Percentiles rank a stretch among this genome's conserved stretches.
These are phyloP conservation scores for Pythium sukuiense DNA, from an alignment of 352 stramenopile species.

Conservation along the genomic window DNA sequence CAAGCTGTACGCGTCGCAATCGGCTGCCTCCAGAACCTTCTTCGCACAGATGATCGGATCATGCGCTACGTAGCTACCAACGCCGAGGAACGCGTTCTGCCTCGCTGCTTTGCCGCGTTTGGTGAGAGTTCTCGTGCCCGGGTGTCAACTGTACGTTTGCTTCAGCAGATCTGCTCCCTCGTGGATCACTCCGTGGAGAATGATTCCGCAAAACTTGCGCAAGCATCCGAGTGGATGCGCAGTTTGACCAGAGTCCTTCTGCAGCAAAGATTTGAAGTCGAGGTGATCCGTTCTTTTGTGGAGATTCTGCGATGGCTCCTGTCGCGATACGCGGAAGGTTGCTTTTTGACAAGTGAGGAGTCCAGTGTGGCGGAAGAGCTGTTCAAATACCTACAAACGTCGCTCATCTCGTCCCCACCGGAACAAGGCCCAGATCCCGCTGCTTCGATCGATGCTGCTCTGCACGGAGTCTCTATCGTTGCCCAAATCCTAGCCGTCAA, in stretches of 20 bases:
- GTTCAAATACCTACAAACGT: not conserved
- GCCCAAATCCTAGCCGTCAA: not conserved
- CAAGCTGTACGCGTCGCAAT: not conserved
- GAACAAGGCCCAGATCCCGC: not conserved
- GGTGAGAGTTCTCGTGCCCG: not conserved
- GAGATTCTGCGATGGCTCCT: slow-evolving; percentile 1
- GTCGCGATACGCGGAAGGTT: not conserved
- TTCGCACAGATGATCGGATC: not conserved
- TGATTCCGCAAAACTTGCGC: not conserved
- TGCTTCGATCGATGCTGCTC: not conserved
- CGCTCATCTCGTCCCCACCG: not conserved
- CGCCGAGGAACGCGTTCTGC: not conserved
- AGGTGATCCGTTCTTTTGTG: slow-evolving; percentile 3
- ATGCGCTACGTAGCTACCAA: not conserved
- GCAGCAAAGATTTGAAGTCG: not conserved
- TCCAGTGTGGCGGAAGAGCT: not conserved
- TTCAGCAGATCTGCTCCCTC: not conserved
- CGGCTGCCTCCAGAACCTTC: not conserved
- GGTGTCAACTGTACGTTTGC: not conserved
- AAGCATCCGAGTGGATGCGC: not conserved
- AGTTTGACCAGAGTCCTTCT: not conserved
- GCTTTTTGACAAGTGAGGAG: not conserved
- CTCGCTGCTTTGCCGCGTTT: not conserved
- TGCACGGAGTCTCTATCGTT: not conserved
- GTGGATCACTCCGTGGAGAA: not conserved